Conservation (phyloP, 495 filamentous ascomycete genomes). For the Halenospora varia region DNA sequence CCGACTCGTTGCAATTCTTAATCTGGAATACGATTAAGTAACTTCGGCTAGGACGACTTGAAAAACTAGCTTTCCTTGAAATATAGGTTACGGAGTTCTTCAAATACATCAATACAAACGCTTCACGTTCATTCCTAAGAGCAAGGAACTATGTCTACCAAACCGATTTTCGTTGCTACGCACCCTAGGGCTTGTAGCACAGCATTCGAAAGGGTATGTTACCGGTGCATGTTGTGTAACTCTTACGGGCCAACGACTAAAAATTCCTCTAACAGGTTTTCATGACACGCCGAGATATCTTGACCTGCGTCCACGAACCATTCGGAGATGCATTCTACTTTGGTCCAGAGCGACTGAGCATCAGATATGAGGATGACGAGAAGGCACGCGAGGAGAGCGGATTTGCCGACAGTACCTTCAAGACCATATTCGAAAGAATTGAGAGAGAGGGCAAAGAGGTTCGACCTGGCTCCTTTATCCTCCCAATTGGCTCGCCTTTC, state of each 20-base stretch:
- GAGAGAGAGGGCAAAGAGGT: slow-evolving; percentile 64
- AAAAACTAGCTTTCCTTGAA: slow-evolving; percentile 1
- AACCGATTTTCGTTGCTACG: slow-evolving; percentile 87
- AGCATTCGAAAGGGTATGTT: slow-evolving; percentile 83
- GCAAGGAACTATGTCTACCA: slow-evolving; percentile 55
- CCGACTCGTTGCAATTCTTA: slow-evolving; percentile 5
- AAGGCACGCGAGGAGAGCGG: slow-evolving; percentile 65
- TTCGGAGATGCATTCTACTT: slow-evolving; percentile 97
- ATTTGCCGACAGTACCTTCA: slow-evolving; percentile 71
- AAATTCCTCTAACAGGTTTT: slow-evolving; percentile 61
- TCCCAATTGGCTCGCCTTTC: not conserved
- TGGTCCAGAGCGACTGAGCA: slow-evolving; percentile 79
- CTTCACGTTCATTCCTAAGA: too few species aligned
- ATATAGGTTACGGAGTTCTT: too few species aligned
- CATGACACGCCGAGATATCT: slow-evolving; percentile 80
- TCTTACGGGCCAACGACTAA: slow-evolving; percentile 1
- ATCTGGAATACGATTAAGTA: slow-evolving; percentile 9
- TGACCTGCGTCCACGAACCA: slow-evolving; percentile 87
- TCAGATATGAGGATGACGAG: slow-evolving; percentile 71
- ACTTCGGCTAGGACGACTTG: not conserved
- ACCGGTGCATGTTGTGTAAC: not conserved
- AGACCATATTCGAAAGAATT: slow-evolving; percentile 68
- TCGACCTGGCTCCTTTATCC: slow-evolving; percentile 22
- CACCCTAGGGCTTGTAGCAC: slow-evolving; percentile 94
- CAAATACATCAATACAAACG: too few species aligned